Base-by-base conservation (phyloP, 352 stramenopile species). In the Globisporangium alternatum region DNA sequence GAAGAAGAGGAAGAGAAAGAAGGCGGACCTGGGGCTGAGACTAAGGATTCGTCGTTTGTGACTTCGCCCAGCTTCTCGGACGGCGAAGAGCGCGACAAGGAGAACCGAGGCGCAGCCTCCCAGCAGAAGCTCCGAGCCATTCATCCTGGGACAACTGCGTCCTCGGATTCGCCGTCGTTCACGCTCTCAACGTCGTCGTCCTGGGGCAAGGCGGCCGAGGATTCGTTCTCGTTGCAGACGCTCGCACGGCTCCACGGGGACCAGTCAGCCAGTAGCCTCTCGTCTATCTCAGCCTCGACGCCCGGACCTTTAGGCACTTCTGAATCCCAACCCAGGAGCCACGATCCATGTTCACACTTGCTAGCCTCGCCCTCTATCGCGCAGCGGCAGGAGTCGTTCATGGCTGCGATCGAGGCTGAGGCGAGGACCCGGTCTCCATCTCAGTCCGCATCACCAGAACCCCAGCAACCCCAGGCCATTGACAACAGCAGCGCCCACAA, bases 341-440 rank as follows among this genome's bases (percentile, higher is more conserved):
- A 33, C 9, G 3, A 28, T 28, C 13, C 51, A 21, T 8, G 9
- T 55, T 37, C 62, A 69, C 7, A 53, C 33, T 3, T 48, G 15
- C 35, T 49, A 37, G 21, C 41, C 28, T 61, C 62, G 2, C 64
- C 35, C 45, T 68, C 60, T 25, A 81, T 87, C 57, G 62, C 76
- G 2, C 58, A 63, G 45, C 67, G 77, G 21, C 80, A 89, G 59
- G 59, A 76, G 66, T 73, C 69, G 31, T 89, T 89, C 52, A 62
- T 84, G 49, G 70, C 78, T 15, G 79, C 77, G 21, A 83, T 88
- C 33, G 75, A 86, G 62, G 75, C 78, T 8, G 76, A 85, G 52
- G 72, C 75, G 12, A 54, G 4, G 7, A 19, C 55, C 12, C 25
- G 28, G 54, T 48, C 33, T 19, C 8, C 45, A 30, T 15, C n/a